Evolutionary conservation across 2,329 filamentous ascomycete species (phyloP), one percentile per base, ranked within the genome.

Genomic region (Cylindrodendrum hubeiense): DNA sequence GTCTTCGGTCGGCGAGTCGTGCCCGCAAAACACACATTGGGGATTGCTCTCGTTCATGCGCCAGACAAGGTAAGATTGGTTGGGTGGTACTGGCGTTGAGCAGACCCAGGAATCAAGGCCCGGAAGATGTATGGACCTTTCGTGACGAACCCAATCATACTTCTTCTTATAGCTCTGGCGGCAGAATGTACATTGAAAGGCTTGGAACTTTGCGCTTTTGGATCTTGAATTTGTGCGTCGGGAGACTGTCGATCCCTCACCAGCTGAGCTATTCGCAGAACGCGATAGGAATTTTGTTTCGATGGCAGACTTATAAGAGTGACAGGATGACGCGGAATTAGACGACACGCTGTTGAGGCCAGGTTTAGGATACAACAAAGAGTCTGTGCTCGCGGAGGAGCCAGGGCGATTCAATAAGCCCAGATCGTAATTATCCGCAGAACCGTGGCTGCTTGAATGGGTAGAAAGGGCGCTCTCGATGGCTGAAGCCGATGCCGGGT

Each of bases 91-190:
- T 4, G 79, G 79, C 1, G 78, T 80, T 0, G 82, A 82, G 67
- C 88, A 90, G 5, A 88, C 81, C 83, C 83, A 87, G 0, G 75
- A 77, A 39, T 79, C 76, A 5, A 79, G 77, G 0, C 77, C 77
- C 5, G 84, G 76, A 2, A 85, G 72, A 66, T 87, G 84, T 4
- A 87, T 76, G 2, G 84, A 84, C 43, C 85, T 80, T 63, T 87
- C 85, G 66, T 87, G 85, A 1, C 86, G 78, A 13, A 78, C 73
- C 79, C 79, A 81, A 57, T 83, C 81, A 56, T 81, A 81, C 44
- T 78, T 79, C 55, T 80, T 82, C 57, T 76, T 77, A 57, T 82
- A 83, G 43, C 66, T 73, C 26, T 80, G 78, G 5, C 68, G 66
- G 58, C 81, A 83, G 60, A 80, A 79, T 0, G 77, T 80, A 65